Base-by-base conservation (phyloP, 2,329 filamentous ascomycete species). In the Sporothrix inflata region DNA sequence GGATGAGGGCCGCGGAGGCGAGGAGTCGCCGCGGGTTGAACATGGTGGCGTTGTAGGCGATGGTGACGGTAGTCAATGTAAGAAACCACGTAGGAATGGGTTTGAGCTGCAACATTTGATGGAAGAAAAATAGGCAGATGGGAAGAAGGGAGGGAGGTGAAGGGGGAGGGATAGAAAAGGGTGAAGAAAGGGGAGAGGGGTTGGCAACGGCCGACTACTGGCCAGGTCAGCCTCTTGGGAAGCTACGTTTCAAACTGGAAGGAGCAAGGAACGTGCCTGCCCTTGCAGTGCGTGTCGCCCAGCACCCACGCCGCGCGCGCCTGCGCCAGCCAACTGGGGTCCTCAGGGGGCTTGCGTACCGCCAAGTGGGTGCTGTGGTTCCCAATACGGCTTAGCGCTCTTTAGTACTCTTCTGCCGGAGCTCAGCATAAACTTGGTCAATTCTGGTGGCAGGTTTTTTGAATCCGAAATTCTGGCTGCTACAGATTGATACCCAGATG, bases 1-100 rank as follows among this genome's bases (percentile, higher is more conserved):
- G 81, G 79, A 97, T 88, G 80, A 97, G 87, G 80, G 94, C 86
- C 78, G 91, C 85, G 79, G 92, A 90, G 81, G 91, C 85, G 79
- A 94, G 80, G 76, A 94, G 81, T 78, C 91, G 87, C 83, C 92
- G 89, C 73, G 94, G 79, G 79, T 88, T 91, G 80, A 93, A 89
- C 94, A 97, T 97, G 68, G 14, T 70, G 49, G 69, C 45, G 69
- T 51, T n/a, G 63, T 27, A 30, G 27, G 60, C 30, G 53, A 68
- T 19, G 34, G 30, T 34, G 51, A 71, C 45, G 34, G 63, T 65
- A 34, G 61, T 38, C 9, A 71, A 53, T 7, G 55, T n/a, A 55
- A 66, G 19, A 30, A 70, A 72, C 71, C 65, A 72, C 65, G 67
- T 51, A 53, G 68, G 71, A 42, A 73, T 68, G 30, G 60, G 40